phyloP scores from a whole-genome alignment of 306 rosid genomes.

The Argentina anserina region DNA sequence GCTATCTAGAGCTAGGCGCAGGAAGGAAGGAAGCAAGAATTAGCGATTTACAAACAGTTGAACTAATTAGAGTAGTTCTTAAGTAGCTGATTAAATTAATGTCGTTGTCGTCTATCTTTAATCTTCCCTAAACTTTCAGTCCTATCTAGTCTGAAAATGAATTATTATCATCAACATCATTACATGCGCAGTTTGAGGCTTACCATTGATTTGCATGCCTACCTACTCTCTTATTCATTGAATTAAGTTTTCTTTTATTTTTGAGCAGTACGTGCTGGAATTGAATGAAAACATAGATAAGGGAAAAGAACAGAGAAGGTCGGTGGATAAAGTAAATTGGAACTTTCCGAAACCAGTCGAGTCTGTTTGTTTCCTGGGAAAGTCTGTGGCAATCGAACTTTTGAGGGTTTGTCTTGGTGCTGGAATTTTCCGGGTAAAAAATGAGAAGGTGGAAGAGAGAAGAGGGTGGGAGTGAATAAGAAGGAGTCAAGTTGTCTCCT shows the following conservation, averaged over 20 bases:
- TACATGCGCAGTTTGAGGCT: conserved; percentile 2
- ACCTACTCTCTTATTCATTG: background rate
- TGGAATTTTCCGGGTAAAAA: conserved; percentile 43
- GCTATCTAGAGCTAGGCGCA: conserved; percentile 15
- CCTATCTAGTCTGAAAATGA: conserved; percentile 3
- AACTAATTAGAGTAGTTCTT: conserved; percentile 21
- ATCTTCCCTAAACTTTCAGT: conserved; percentile 9
- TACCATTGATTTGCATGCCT: background rate
- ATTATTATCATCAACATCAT: background rate
- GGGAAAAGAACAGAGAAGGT: conserved; percentile 1
- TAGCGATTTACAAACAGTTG: conserved; percentile 7
- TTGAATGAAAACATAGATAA: conserved; percentile 15
- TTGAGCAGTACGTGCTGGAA: background rate
- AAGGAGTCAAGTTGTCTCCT: conserved; percentile 61
- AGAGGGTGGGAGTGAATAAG: background rate
- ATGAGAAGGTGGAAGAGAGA: conserved; percentile 17
- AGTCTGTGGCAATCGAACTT: conserved; percentile 15
- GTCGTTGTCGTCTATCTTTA: conserved; percentile 9
- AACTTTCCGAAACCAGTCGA: conserved; percentile 37
- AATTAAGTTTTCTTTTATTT: background rate
- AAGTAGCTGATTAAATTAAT: background rate
- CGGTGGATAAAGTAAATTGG: conserved; percentile 28
- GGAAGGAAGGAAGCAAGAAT: conserved; percentile 7
- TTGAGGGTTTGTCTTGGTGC: conserved; percentile 41
- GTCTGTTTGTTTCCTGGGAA: conserved; percentile 39